Conservation (phyloP, 805 yeast species). For the Pichia kluyveri region DNA sequence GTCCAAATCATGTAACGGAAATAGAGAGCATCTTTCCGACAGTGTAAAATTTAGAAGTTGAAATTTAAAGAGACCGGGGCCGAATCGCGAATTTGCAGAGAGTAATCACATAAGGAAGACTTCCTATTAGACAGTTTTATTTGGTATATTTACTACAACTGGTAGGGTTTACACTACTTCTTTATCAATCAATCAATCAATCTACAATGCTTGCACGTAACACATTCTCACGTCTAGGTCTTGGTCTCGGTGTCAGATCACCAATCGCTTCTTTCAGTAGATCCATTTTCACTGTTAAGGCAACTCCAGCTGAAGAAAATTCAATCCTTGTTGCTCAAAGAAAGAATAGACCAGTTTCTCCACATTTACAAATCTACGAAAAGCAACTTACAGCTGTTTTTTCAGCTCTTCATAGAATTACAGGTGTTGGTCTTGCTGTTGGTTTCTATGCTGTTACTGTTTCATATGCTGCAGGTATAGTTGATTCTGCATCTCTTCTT, state of each 20-base stretch:
- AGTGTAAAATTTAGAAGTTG: too few relatives aligned
- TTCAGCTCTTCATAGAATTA: slow-evolving; percentile 77
- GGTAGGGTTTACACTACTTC: too few relatives aligned
- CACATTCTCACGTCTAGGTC: neutral
- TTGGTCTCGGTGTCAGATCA: neutral
- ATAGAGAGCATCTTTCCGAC: too few relatives aligned
- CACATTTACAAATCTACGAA: slow-evolving; percentile 82
- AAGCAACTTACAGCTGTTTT: slow-evolving; percentile 82
- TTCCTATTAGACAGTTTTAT: too few relatives aligned
- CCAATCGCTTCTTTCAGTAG: slow-evolving; percentile 14
- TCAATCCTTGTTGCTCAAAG: slow-evolving; percentile 73
- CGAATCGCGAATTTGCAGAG: too few relatives aligned
- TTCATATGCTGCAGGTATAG: slow-evolving; percentile 61
- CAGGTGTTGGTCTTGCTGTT: slow-evolving; percentile 76
- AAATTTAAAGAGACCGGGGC: too few relatives aligned
- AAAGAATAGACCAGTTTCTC: slow-evolving; percentile 80
- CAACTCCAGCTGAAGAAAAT: slow-evolving; percentile 57
- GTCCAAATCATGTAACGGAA: neutral
- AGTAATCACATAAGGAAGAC: too few relatives aligned
- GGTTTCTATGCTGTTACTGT: slow-evolving; percentile 72
- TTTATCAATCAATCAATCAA: too few relatives aligned
- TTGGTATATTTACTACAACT: too few relatives aligned
- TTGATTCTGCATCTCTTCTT: slow-evolving; percentile 47
- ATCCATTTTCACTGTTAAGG: slow-evolving; percentile 33
- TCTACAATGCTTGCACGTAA: neutral